phyloP scores from a whole-genome alignment of 352 stramenopile species.

The Phytopythium mirpurense region DNA sequence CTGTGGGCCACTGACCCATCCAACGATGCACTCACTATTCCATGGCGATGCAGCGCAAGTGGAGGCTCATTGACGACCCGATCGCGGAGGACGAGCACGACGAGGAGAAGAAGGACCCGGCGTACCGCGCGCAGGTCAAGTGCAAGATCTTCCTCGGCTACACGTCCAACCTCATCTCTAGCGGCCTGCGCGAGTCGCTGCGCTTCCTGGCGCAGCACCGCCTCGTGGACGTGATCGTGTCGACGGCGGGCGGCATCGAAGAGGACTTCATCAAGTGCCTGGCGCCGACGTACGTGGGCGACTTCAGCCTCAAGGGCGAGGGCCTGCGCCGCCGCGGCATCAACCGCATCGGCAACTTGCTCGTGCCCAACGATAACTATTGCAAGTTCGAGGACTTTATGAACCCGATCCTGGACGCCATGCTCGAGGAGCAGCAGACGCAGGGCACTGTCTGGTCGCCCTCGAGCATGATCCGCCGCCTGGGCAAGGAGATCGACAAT shows the following conservation, averaged over 20 bases:
- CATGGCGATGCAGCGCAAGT: constrained; percentile 68
- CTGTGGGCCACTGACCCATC: too few relatives aligned
- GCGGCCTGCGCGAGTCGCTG: constrained; percentile 96
- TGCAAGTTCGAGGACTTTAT: constrained; percentile 98
- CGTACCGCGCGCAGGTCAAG: constrained; percentile 82
- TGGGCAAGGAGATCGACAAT: constrained; percentile 98
- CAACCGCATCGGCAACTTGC: constrained; percentile 99
- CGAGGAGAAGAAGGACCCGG: constrained; percentile 74
- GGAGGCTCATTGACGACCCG: constrained; percentile 94
- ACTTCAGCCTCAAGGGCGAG: constrained; percentile 94
- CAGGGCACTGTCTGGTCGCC: constrained; percentile 93
- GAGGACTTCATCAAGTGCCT: constrained; percentile 99
- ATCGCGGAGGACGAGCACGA: constrained; percentile 92
- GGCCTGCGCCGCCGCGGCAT: constrained; percentile 94
- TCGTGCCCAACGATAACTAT: constrained; percentile 99
- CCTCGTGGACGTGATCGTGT: constrained; percentile 98
- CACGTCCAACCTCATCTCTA: constrained; percentile 99
- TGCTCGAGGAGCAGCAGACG: constrained; percentile 97
- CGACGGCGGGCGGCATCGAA: constrained; percentile 88
- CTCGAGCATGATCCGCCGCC: constrained; percentile 94
- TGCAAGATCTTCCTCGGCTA: constrained; percentile 99
- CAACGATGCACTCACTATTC: too few relatives aligned
- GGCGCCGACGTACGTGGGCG: constrained; percentile 96
- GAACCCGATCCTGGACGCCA: constrained; percentile 94
- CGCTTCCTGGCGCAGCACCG: constrained; percentile 98